phyloP scores from a whole-genome alignment of 768 basidiomycete species.

The Termitomyces eurrhizus region DNA sequence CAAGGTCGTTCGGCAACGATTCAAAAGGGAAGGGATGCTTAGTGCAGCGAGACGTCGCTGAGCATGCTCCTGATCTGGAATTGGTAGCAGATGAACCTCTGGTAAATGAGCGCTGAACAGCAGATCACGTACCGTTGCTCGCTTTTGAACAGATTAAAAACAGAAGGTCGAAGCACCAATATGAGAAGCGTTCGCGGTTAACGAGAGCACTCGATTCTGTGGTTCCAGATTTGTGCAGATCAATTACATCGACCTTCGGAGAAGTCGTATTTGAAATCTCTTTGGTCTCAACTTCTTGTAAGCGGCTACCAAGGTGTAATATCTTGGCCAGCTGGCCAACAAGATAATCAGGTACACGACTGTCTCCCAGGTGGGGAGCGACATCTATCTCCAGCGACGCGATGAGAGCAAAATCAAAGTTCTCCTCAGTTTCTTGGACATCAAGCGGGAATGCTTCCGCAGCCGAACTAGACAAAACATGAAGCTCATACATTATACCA shows the following conservation, averaged over 20 bases:
- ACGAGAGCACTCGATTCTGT: conserved; percentile 54
- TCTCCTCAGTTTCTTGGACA: conserved; percentile 74
- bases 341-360: conserved; percentile 66
- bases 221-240: conserved; percentile 46
- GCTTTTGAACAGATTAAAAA: conserved; percentile 75
- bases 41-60: conserved; percentile 71
- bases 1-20: conserved; percentile 68
- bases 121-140: conserved; percentile 45
- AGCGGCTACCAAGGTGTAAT: conserved; percentile 65
- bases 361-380: conserved; percentile 68
- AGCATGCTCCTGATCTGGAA: conserved; percentile 54
- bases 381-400: conserved; percentile 77
- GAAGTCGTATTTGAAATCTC: conserved; percentile 9
- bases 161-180: conserved; percentile 89
- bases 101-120: background rate
- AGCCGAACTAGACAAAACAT: conserved; percentile 39
- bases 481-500: background rate
- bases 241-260: conserved; percentile 31
- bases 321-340: conserved; percentile 66
- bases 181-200: conserved; percentile 82
- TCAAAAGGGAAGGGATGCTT: conserved; percentile 66
- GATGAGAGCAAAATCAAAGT: conserved; percentile 81
- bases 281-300: conserved; percentile 39
- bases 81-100: background rate
- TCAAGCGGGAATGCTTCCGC: conserved; percentile 57